Evolutionary conservation across 2,329 filamentous ascomycete genomes (phyloP).

Genomic region (Curvularia sp.): DNA sequence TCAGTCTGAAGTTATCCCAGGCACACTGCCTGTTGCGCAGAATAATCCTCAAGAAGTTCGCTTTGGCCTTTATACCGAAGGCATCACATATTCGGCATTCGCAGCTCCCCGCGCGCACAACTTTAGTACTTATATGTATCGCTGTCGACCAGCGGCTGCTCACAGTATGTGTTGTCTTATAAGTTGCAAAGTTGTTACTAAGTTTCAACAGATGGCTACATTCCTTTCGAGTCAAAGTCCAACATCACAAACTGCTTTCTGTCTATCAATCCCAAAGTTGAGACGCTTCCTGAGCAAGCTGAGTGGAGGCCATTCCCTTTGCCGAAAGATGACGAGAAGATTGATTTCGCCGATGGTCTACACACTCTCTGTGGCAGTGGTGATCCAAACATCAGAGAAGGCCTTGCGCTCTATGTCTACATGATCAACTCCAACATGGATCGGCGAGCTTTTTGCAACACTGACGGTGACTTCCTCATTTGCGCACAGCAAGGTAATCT

Average conservation of each 20-base stretch:
- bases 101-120: constrained; percentile 53
- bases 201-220: constrained; percentile 36
- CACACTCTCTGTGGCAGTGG: constrained; percentile 60
- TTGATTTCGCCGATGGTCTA: constrained; percentile 59
- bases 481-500: constrained; percentile 48
- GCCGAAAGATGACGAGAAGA: constrained; percentile 46
- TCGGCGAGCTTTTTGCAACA: constrained; percentile 56
- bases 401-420: constrained; percentile 60
- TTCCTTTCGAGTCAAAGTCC: constrained; percentile 39
- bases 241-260: constrained; percentile 56
- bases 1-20: constrained; percentile 54
- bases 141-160: constrained; percentile 54
- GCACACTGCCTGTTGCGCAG: constrained; percentile 53
- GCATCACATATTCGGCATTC: constrained; percentile 56
- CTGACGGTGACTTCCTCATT: constrained; percentile 51
- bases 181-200: constrained; percentile 14
- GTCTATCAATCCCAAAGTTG: constrained; percentile 56
- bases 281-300: constrained; percentile 60
- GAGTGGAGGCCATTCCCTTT: constrained; percentile 57
- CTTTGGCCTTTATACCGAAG: constrained; percentile 57
- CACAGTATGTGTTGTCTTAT: constrained; percentile 41
- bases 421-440: constrained; percentile 58
- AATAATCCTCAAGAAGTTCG: constrained; percentile 54
- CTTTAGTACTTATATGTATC: constrained; percentile 57
- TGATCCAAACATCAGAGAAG: constrained; percentile 60